Percentiles rank a stretch among this genome's conserved stretches.
phyloP scores from a whole-genome alignment of 768 basidiomycete species.

The Mycena pura region DNA sequence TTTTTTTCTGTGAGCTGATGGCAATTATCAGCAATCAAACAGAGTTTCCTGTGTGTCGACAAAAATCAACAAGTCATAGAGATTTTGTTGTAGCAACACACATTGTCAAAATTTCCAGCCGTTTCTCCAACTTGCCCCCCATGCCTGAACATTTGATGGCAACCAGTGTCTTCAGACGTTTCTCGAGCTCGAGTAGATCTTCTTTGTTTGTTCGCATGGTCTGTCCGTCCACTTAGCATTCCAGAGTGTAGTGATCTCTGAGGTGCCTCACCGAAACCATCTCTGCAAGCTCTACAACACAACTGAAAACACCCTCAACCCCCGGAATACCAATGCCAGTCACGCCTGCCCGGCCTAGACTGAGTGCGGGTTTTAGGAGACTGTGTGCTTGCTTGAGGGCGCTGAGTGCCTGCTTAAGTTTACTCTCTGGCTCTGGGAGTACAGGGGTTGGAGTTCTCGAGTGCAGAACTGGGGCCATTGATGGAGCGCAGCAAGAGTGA shows the following conservation, averaged over 20 bases:
- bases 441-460: no score
- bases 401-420: background rate
- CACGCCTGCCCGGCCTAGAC: no score
- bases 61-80: no score
- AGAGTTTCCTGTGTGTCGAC: background rate
- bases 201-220: background rate
- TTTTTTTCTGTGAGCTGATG: background rate
- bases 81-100: no score
- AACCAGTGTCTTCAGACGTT: no score
- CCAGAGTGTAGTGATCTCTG: background rate
- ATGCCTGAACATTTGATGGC: no score
- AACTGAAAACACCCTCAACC: background rate
- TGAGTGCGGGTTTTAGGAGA: background rate
- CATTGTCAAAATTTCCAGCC: no score
- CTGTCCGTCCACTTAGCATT: background rate
- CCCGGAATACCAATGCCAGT: background rate
- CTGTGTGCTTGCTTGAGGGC: background rate
- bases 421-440: background rate
- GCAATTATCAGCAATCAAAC: background rate
- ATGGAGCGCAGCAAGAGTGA: no score
- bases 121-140: no score
- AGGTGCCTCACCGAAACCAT: background rate
- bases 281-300: background rate
- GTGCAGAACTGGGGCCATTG: no score
- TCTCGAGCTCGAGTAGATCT: background rate